A percentile compares a stretch with the other conserved stretches of the same genome.
Evolutionary conservation across 805 yeast species (phyloP).

Genomic region (Sugiyamaella chiloensis): DNA sequence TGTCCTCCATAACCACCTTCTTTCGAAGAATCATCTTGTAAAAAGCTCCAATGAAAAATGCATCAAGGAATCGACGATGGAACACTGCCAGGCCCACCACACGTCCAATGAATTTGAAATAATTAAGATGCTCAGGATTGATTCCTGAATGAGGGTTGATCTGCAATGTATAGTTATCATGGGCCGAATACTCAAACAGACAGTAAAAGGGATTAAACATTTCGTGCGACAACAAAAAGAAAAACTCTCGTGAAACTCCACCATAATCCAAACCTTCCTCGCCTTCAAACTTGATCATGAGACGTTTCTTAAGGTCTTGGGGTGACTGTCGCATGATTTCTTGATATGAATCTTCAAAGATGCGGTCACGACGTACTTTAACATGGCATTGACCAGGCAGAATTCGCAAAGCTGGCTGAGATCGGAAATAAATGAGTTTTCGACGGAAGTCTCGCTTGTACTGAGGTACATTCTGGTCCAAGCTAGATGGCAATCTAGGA

Average conservation of each 20-base stretch:
- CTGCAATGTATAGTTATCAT: slow-evolving; percentile 96
- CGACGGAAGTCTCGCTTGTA: slow-evolving; percentile 98
- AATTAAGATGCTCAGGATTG: slow-evolving; percentile 96
- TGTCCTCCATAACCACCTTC: slow-evolving; percentile 90
- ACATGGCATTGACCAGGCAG: slow-evolving; percentile 98
- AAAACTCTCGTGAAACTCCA: slow-evolving; percentile 98
- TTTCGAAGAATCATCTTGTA: slow-evolving; percentile 96
- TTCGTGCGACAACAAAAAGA: slow-evolving; percentile 93
- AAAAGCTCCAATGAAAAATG: slow-evolving; percentile 96
- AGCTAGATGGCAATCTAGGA: slow-evolving; percentile 94
- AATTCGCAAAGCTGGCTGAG: slow-evolving; percentile 96
- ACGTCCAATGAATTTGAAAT: slow-evolving; percentile 97
- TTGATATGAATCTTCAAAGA: slow-evolving; percentile 96
- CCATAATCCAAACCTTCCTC: slow-evolving; percentile 99
- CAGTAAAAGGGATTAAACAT: slow-evolving; percentile 99
- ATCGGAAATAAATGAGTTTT: slow-evolving; percentile 94
- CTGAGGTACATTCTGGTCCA: slow-evolving; percentile 98
- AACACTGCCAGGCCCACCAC: slow-evolving; percentile 97
- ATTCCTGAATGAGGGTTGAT: slow-evolving; percentile 96
- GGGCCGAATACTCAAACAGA: slow-evolving; percentile 94
- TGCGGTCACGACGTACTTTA: slow-evolving; percentile 93
- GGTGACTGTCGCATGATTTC: slow-evolving; percentile 99
- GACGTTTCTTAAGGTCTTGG: slow-evolving; percentile 93
- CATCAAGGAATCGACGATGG: slow-evolving; percentile 97
- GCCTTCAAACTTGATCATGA: slow-evolving; percentile 98